These are phyloP conservation scores for Metschnikowia noctiluminum DNA, from an alignment of 805 yeast genomes.

Conservation along the genomic window DNA sequence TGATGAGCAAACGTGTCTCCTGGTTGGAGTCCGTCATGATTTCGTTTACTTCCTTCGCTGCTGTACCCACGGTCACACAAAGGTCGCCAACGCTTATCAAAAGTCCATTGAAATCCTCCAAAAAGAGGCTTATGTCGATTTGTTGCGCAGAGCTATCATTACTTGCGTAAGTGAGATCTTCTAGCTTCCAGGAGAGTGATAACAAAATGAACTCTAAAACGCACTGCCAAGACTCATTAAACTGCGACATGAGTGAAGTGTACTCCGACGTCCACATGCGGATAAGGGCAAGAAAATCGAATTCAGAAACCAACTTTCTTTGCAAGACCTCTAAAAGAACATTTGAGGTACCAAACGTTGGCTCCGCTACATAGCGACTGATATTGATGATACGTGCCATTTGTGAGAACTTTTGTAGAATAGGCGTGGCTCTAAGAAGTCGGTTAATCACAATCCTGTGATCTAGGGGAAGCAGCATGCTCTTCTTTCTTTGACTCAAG, in stretches of 20 bases:
- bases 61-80: conserved; percentile 9
- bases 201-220: conserved; percentile 27
- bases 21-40: conserved; percentile 4
- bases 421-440: conserved; percentile 14
- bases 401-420: conserved; percentile 24
- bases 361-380: conserved; percentile 19
- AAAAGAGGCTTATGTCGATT: conserved; percentile 23
- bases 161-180: conserved; percentile 25
- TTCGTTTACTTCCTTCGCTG: conserved; percentile 11
- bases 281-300: conserved; percentile 20
- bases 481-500: conserved; percentile 12
- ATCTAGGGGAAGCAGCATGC: conserved; percentile 11
- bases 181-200: conserved; percentile 34
- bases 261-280: conserved; percentile 23
- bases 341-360: conserved; percentile 11
- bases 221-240: conserved; percentile 16
- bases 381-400: conserved; percentile 27
- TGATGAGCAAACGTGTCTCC: conserved; percentile 12
- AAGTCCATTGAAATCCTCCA: conserved; percentile 21
- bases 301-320: conserved; percentile 20
- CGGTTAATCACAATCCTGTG: conserved; percentile 18
- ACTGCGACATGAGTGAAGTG: conserved; percentile 10
- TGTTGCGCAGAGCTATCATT: conserved; percentile 20
- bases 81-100: conserved; percentile 13
- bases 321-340: conserved; percentile 18